Evolutionary conservation across 257 asterid genomes (phyloP), one percentile per base, ranked within the genome.

Genomic region (Solanum etuberosum): DNA sequence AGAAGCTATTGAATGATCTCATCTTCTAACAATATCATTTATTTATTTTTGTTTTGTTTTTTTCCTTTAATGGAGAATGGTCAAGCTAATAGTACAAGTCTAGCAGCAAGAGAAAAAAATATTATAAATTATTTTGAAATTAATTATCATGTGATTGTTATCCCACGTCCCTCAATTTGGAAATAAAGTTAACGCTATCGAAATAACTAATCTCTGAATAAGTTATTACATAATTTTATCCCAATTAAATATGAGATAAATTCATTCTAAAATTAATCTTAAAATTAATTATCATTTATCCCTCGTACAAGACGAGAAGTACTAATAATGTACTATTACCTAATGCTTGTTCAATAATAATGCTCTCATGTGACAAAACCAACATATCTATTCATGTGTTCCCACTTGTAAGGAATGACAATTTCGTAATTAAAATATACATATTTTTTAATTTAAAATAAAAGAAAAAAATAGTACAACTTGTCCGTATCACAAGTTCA

Each of bases 381-480:
- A 88, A 57, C 87, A 83, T 74, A 59, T 85, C 85, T 85, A 86
- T 67, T 70, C 61, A 87, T 87, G 88, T 85, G 90, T 90, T 90
- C 94, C 91, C 90, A 92, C 90, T 91, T 88, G 92, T 87, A 86
- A 88, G 92, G 91, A 89, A 65, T 85, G 86, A 70, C 90, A 80
- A 86, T 20, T 32, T 68, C 37, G 42, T 48, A 80, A 46, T 27
- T 80, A 14, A 46, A 77, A 15, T 9, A 32, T 80, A 43, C n/a
- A 78, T 43, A 72, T 12, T 6, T 13, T 6, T 0, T 4, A 4
- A 5, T 2, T 11, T 11, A 5, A 27, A 7, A 32, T 29, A 70
- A 29, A 5, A 12, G 4, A n/a, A 15, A 40, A 46, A 61, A 46
- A 85, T 67, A 16, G 23, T 51, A 88, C 88, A 86, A 51, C 73